Evolutionary conservation across 371 early-diverging fungal species (phyloP).

Genomic region (Rhizopus microsporus): DNA sequence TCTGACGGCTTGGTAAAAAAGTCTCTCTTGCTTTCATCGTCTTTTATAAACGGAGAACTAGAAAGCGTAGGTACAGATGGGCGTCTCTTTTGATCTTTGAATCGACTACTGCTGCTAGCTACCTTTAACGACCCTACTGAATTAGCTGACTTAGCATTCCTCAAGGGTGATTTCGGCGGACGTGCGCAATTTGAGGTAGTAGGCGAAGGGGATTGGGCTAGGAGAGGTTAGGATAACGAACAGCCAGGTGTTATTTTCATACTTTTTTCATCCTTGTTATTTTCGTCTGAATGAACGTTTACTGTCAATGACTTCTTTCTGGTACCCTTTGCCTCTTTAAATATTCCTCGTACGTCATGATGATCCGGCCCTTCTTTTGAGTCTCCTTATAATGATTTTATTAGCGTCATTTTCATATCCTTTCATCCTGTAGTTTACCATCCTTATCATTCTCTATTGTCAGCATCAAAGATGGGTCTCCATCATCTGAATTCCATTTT

Average conservation of each 20-base stretch:
- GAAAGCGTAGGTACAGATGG: slow-evolving; percentile 12
- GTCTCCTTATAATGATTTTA: no score
- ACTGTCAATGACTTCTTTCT: no score
- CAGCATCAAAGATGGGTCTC: background rate
- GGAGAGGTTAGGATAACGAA: background rate
- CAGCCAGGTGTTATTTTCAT: background rate
- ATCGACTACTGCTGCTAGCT: slow-evolving; percentile 1
- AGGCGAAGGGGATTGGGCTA: background rate
- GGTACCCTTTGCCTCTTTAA: no score
- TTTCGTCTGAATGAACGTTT: no score
- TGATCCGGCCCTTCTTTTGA: no score
- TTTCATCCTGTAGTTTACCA: background rate
- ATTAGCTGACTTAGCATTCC: slow-evolving; percentile 9
- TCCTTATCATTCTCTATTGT: background rate
- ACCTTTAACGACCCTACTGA: background rate
- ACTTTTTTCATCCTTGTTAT: slow-evolving; percentile 1
- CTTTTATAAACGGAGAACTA: background rate
- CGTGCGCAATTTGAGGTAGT: slow-evolving; percentile 10
- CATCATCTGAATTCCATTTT: background rate
- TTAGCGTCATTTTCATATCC: no score
- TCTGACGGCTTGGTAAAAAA: background rate
- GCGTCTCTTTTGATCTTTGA: slow-evolving; percentile 17
- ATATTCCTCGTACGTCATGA: no score
- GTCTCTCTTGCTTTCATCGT: background rate
- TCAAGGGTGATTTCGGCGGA: slow-evolving; percentile 42